Evolutionary conservation across 345 rosid genomes (phyloP).

Genomic region (Gossypium longicalyx): DNA sequence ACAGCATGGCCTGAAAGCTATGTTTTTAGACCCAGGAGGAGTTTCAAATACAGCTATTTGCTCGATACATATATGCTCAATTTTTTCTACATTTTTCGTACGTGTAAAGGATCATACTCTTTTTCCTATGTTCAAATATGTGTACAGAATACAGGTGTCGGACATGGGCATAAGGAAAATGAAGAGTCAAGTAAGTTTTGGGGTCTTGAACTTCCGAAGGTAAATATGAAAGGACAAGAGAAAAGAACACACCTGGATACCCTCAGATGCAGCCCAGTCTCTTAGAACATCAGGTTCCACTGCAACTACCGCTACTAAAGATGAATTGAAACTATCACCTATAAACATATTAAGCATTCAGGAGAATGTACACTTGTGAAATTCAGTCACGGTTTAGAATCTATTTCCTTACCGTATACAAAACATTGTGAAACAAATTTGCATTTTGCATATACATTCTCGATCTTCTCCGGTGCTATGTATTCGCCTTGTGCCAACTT

Average conservation of each 20-base stretch:
- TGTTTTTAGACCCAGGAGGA: too few relatives aligned
- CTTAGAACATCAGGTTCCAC: slow-evolving; percentile 70
- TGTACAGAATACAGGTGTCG: too few relatives aligned
- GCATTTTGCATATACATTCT: slow-evolving; percentile 89
- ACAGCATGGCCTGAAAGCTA: background rate
- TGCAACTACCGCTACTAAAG: slow-evolving; percentile 65
- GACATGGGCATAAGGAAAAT: too few relatives aligned
- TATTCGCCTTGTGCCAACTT: slow-evolving; percentile 98
- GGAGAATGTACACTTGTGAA: slow-evolving; percentile 12
- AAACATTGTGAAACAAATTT: slow-evolving; percentile 70
- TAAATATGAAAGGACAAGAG: too few relatives aligned
- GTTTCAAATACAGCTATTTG: background rate
- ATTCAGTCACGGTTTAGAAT: slow-evolving; percentile 2
- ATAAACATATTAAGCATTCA: slow-evolving; percentile 21
- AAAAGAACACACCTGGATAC: slow-evolving; percentile 48
- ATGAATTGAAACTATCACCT: slow-evolving; percentile 90
- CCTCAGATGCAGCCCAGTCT: slow-evolving; percentile 73
- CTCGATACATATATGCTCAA: background rate
- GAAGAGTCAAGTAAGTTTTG: too few relatives aligned
- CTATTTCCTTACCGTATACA: slow-evolving; percentile 53
- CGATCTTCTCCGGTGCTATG: slow-evolving; percentile 97
- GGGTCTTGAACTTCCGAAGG: too few relatives aligned
- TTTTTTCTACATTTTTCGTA: background rate
- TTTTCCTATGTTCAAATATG: too few relatives aligned
- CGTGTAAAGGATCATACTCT: background rate